phyloP scores from a whole-genome alignment of 1,284 basidiomycete species.

The Malassezia furfur region DNA sequence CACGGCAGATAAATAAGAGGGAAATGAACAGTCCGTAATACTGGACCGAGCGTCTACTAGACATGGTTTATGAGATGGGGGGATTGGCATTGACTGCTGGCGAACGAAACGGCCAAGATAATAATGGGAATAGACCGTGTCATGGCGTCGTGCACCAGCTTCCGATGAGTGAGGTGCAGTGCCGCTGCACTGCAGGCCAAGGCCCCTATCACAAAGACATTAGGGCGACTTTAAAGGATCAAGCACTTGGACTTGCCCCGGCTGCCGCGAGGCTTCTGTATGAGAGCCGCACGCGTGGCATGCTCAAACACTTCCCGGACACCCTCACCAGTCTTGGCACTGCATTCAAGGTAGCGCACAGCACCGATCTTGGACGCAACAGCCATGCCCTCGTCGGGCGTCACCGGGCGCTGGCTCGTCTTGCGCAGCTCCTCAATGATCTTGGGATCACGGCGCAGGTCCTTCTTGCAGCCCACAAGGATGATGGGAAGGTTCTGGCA shows the following conservation, averaged over 20 bases:
- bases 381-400: constrained; percentile 58
- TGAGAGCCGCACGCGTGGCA: constrained; percentile 68
- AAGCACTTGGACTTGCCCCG: constrained; percentile 53
- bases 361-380: constrained; percentile 81
- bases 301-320: constrained; percentile 86
- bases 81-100: not conserved
- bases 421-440: constrained; percentile 48
- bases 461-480: constrained; percentile 79
- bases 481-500: constrained; percentile 76
- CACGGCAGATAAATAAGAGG: no score
- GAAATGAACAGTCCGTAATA: not conserved
- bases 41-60: no score
- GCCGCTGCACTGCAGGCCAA: not conserved
- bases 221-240: constrained; percentile 52
- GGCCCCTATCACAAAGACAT: not conserved
- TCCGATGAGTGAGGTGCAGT: no score
- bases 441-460: constrained; percentile 47
- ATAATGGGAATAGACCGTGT: not conserved
- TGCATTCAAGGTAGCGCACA: constrained; percentile 79
- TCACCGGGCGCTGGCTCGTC: constrained; percentile 46
- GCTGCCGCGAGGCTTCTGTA: constrained; percentile 50
- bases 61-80: not conserved
- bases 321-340: constrained; percentile 76
- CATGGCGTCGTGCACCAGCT: not conserved
- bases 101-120: not conserved